Conservation (phyloP, 495 filamentous ascomycete genomes). For the Penicillium samsonianum region DNA sequence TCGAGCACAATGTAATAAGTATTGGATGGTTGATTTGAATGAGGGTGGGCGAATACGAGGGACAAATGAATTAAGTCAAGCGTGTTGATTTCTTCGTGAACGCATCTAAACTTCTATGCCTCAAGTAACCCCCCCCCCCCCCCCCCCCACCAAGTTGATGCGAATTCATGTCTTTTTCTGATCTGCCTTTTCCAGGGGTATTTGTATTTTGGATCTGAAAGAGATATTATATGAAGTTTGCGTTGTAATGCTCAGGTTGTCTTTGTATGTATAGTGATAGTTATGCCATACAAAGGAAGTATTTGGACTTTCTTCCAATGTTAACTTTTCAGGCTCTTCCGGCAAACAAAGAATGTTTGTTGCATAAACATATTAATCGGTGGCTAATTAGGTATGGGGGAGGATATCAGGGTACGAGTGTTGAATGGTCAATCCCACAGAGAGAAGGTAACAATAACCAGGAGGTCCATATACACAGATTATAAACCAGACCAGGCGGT, state of each 20-base stretch:
- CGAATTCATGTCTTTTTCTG: background rate
- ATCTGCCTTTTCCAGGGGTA: background rate
- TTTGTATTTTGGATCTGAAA: background rate
- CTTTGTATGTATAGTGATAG: background rate
- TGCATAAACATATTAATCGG: background rate
- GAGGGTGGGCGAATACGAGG: background rate
- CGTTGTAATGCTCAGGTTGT: background rate
- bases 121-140: too few species aligned
- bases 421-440: background rate
- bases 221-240: background rate
- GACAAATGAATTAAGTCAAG: background rate
- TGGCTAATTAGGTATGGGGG: background rate
- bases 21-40: background rate
- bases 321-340: background rate
- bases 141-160: background rate
- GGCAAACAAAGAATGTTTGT: background rate
- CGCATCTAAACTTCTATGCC: background rate
- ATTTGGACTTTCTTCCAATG: background rate
- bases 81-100: background rate
- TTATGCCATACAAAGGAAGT: background rate
- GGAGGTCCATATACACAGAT: conserved; percentile 1
- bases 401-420: too few species aligned
- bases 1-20: background rate
- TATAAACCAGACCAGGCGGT: background rate
- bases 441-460: conserved; percentile 3